Conservation (phyloP, 306 rosid species). For the Malus domestica region ASM211411v1 NC_041800.1:4376001-4376500, state of each 20-base stretch:
- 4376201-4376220: conserved; percentile 61
- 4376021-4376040: conserved; percentile 35
- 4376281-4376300: conserved; percentile 52
- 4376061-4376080: conserved; percentile 56
- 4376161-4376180: conserved; percentile 73
- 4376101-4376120: conserved; percentile 57
- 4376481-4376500: conserved; percentile 5
- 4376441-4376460: conserved; percentile 14
- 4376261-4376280: conserved; percentile 47
- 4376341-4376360: conserved; percentile 15
- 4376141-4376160: conserved; percentile 44
- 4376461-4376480: conserved; percentile 18
- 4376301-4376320: conserved; percentile 46
- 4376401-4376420: conserved; percentile 31
- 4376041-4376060: conserved; percentile 58
- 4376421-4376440: conserved; percentile 1
- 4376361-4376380: conserved; percentile 11
- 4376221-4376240: conserved; percentile 60
- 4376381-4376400: conserved; percentile 23
- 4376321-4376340: conserved; percentile 20
- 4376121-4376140: conserved; percentile 69
- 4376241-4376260: conserved; percentile 69
- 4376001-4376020: conserved; percentile 65
- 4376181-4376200: conserved; percentile 46
- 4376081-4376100: conserved; percentile 69